Evolutionary conservation across 2,329 filamentous ascomycete species (phyloP).

Genomic region (Cladosporium velox): DNA sequence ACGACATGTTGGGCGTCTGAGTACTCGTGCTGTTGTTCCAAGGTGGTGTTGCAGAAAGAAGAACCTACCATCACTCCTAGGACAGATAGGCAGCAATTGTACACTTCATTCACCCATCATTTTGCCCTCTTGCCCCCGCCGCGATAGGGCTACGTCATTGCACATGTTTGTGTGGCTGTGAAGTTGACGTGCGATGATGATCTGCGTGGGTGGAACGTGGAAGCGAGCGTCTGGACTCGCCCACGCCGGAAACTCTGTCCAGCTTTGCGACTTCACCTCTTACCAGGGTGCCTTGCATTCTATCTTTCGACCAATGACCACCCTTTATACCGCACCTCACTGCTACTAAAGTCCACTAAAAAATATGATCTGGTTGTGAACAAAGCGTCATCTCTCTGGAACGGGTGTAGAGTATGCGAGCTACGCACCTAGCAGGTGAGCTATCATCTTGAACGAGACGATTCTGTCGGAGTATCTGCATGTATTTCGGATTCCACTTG

Average conservation of each 20-base stretch:
- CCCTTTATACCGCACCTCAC: neutral
- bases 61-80: neutral
- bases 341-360: neutral
- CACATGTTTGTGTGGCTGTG: conserved; percentile 8
- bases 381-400: neutral
- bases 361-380: neutral
- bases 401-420: neutral
- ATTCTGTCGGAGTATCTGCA: neutral
- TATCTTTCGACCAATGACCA: neutral
- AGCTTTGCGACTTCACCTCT: conserved; percentile 7
- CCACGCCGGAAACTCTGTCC: conserved; percentile 3
- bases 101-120: neutral
- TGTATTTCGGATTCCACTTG: neutral
- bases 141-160: conserved; percentile 7
- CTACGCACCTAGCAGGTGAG: neutral
- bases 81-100: neutral
- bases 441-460: neutral
- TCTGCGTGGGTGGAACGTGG: conserved; percentile 1
- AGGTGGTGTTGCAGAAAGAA: neutral
- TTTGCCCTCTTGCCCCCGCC: conserved; percentile 1
- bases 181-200: conserved; percentile 4
- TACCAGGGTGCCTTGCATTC: neutral
- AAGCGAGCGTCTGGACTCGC: neutral
- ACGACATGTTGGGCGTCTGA: conserved; percentile 26
- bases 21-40: neutral